Conservation (phyloP, 176 grass and related monocot genomes). For the Panicum miliaceum region DNA sequence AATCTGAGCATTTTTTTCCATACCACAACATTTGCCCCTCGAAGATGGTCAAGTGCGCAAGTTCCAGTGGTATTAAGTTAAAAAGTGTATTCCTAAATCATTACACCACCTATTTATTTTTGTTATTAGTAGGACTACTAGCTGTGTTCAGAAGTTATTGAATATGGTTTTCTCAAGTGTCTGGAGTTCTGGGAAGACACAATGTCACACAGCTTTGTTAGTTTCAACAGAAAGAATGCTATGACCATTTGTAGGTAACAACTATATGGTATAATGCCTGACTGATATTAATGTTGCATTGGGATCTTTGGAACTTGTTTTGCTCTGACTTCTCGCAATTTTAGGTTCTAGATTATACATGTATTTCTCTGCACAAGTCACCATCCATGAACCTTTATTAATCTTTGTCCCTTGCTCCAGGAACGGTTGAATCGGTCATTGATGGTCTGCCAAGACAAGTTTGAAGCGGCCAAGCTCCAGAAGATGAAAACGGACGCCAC, state of each 20-base stretch:
- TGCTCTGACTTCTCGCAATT: background rate
- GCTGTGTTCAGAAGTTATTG: background rate
- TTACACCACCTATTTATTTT: background rate
- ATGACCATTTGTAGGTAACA: background rate
- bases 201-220: background rate
- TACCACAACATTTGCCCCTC: background rate
- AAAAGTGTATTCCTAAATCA: background rate
- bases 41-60: background rate
- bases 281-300: background rate
- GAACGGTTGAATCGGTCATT: conserved; percentile 81
- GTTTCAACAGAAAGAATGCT: background rate
- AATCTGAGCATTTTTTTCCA: background rate
- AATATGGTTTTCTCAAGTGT: background rate
- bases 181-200: background rate
- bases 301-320: background rate
- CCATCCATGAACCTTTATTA: background rate
- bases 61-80: background rate
- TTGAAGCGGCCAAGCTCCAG: conserved; percentile 81
- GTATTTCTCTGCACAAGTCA: background rate
- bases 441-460: conserved; percentile 92
- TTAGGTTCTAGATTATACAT: background rate
- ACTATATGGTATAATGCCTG: background rate
- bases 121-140: background rate
- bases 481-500: conserved; percentile 68
- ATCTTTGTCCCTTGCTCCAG: conserved; percentile 39